Percentiles rank a stretch among this genome's conserved stretches.
These are phyloP conservation scores for Cercospora zeae-maydis DNA, from an alignment of 2,329 filamentous ascomycete genomes.

Conservation along the genomic window DNA sequence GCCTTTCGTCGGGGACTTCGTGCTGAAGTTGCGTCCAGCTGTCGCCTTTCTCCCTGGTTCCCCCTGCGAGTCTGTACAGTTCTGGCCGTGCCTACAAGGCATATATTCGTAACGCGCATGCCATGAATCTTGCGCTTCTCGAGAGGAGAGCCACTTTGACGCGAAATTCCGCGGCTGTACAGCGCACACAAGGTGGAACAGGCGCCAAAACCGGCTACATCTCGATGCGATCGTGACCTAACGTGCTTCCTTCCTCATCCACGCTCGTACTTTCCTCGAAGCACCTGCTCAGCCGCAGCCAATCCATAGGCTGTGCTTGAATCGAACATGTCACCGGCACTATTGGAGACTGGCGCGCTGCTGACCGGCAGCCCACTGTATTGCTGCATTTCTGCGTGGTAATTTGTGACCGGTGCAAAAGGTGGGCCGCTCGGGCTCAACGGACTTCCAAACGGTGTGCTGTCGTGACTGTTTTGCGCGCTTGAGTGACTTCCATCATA, in stretches of 20 bases:
- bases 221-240: background rate
- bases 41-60: too few relatives aligned
- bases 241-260: background rate
- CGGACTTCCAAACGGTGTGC: conserved; percentile 33
- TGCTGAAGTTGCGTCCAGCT: too few relatives aligned
- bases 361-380: background rate
- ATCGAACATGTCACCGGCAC: conserved; percentile 5
- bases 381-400: conserved; percentile 5
- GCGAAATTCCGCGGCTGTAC: background rate
- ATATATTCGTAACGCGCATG: background rate
- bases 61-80: too few relatives aligned
- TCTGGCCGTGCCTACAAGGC: too few relatives aligned
- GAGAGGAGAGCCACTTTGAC: background rate
- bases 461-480: conserved; percentile 28
- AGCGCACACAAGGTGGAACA: background rate
- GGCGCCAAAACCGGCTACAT: background rate
- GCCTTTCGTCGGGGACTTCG: too few relatives aligned
- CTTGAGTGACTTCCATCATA: conserved; percentile 33
- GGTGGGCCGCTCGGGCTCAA: conserved; percentile 18
- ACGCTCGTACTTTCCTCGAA: conserved; percentile 7
- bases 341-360: background rate
- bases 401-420: conserved; percentile 7
- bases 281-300: conserved; percentile 1
- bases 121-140: background rate
- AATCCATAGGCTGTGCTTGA: background rate